Conservation (phyloP, 1,139 yeast genomes). For the Sugiyamaella paludigena region DNA sequence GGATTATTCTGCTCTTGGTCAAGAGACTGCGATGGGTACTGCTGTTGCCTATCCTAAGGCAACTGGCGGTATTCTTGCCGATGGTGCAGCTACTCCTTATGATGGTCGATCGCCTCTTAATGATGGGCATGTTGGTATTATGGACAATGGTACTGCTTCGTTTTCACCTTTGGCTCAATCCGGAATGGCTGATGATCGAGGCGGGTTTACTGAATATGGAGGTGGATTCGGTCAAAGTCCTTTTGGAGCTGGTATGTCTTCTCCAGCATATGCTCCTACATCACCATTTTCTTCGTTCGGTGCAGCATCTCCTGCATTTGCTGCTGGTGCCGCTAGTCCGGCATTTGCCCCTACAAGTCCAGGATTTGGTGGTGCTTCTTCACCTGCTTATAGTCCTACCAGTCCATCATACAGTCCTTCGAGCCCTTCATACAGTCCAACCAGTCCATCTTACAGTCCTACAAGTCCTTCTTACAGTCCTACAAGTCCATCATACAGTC, state of each 20-base stretch:
- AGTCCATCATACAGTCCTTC: constrained; percentile 70
- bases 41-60: constrained; percentile 32
- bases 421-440: constrained; percentile 68
- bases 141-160: constrained; percentile 53
- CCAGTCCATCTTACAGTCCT: constrained; percentile 63
- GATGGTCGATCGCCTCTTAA: constrained; percentile 73
- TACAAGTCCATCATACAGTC: constrained; percentile 66
- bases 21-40: constrained; percentile 18
- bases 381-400: constrained; percentile 60
- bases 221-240: constrained; percentile 47
- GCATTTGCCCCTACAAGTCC: constrained; percentile 71
- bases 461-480: constrained; percentile 68
- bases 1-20: constrained; percentile 37
- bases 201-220: constrained; percentile 93
- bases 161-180: constrained; percentile 94
- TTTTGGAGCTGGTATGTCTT: constrained; percentile 57
- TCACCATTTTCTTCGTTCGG: constrained; percentile 60
- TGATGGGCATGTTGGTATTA: constrained; percentile 76
- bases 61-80: constrained; percentile 45
- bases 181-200: constrained; percentile 74
- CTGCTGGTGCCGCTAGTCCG: constrained; percentile 64
- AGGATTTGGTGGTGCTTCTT: constrained; percentile 64
- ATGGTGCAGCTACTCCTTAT: constrained; percentile 95
- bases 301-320: constrained; percentile 67
- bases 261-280: constrained; percentile 64